phyloP scores from a whole-genome alignment of 306 rosid species.

The Morella rubra region DNA sequence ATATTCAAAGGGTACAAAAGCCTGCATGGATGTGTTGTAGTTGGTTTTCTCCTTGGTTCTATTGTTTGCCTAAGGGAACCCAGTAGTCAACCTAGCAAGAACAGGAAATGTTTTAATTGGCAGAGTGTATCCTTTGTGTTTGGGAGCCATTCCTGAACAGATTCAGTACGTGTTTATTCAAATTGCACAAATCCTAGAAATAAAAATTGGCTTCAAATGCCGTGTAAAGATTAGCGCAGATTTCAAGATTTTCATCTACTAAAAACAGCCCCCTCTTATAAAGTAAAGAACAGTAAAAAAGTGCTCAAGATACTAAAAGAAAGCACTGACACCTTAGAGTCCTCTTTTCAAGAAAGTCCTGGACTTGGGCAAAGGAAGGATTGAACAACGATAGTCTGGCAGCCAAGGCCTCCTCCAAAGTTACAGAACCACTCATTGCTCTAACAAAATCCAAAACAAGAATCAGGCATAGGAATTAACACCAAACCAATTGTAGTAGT shows the following conservation, averaged over 20 bases:
- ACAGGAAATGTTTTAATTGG: no score
- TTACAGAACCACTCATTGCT: constrained; percentile 97
- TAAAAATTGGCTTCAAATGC: not conserved
- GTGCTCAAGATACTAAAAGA: not conserved
- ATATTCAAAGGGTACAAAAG: not conserved
- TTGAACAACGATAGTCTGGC: constrained; percentile 82
- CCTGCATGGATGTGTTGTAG: not conserved
- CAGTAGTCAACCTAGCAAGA: not conserved
- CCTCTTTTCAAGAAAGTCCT: constrained; percentile 71
- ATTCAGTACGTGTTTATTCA: not conserved
- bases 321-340: constrained; percentile 63
- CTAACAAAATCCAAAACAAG: constrained; percentile 38
- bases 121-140: not conserved
- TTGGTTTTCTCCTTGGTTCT: no score
- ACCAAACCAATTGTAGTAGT: constrained; percentile 6
- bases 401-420: constrained; percentile 94
- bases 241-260: not conserved
- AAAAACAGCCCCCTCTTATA: constrained; percentile 3
- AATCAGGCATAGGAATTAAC: constrained; percentile 28
- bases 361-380: constrained; percentile 75
- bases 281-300: constrained; percentile 16
- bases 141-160: not conserved
- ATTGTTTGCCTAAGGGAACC: not conserved
- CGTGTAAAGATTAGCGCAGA: not conserved
- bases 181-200: not conserved